These are phyloP conservation scores for Tillandsia fasciculata DNA, from an alignment of 176 grass and related monocot species.

Conservation along the genomic window DNA sequence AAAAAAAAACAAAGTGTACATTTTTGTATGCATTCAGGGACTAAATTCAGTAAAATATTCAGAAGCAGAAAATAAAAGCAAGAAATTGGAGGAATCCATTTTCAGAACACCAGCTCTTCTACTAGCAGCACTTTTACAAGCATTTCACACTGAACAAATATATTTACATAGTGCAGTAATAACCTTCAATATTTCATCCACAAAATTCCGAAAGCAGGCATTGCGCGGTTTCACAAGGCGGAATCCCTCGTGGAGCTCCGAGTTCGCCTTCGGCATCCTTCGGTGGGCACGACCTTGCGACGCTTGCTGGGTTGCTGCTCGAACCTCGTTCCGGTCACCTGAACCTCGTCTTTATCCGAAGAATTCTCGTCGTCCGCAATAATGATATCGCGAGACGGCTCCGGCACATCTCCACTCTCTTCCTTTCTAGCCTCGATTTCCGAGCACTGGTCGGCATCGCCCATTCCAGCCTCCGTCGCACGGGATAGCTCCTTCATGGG, in stretches of 20 bases:
- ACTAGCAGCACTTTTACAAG: no score
- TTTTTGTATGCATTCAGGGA: no score
- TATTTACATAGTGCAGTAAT: no score
- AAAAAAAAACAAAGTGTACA: no score
- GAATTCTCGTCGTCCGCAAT: constrained; percentile 21
- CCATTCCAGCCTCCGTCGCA: constrained; percentile 3
- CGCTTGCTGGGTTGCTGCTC: constrained; percentile 45
- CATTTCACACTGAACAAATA: no score
- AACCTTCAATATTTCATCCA: no score
- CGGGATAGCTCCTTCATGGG: not conserved
- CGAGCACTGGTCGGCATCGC: constrained; percentile 3
- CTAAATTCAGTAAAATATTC: no score
- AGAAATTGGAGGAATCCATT: no score
- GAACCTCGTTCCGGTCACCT: constrained; percentile 14
- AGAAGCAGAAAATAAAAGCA: no score
- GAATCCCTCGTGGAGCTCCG: constrained; percentile 26
- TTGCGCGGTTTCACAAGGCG: not conserved
- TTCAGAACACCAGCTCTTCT: no score
- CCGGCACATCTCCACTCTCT: not conserved
- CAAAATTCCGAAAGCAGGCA: no score
- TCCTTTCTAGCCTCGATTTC: not conserved
- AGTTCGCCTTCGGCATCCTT: constrained; percentile 29
- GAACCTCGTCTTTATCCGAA: constrained; percentile 22
- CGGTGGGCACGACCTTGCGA: constrained; percentile 27
- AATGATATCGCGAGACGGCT: not conserved